Base-by-base conservation (phyloP, 2,329 filamentous ascomycete genomes). In the Arthrobotrys entomopaga region DNA sequence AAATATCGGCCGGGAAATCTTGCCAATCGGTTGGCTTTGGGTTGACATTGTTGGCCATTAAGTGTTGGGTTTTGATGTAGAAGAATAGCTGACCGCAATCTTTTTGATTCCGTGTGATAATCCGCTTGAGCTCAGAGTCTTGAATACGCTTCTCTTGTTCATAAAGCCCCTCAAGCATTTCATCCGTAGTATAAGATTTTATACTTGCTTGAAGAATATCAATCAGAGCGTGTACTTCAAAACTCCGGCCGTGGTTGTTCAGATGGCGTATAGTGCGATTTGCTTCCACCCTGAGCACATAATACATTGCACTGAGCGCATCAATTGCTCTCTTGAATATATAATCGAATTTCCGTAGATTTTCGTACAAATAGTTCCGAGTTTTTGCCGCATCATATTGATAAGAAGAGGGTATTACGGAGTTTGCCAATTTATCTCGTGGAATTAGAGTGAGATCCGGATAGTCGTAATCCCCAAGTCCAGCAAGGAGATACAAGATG, bases 401-500 rank as follows among this genome's bases (percentile, higher is more conserved):
- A 34, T 19, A 34, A 34, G 50, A 15, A 16, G n/a, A n/a, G n/a
- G n/a, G n/a, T n/a, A n/a, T 53, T 26, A 22, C 4, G 4, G 20
- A 26, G 34, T 15, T 13, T 29, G 3, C 2, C 20, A 13, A n/a
- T 2, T 34, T n/a, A n/a, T 6, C 29, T 10, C 7, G 29, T 34
- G 29, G 29, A 34, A 34, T 34, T 10, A 10, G 10, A 34, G 29
- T 34, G 29, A 10, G 29, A 7, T 34, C 29, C 10, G 10, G 29
- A 19, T 46, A 15, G 13, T 50, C 50, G 10, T 59, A 59, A 24
- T 59, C 56, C 6, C 3, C 3, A 3, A 48, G 11, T 5, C 56
- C 56, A 6, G 38, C 56, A 15, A 59, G 38, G 7, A 59, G 40
- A 29, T 59, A 59, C 2, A 59, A 16, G 6, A 59, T n/a, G 19